These are phyloP conservation scores for Nannochloropsis salina DNA, from an alignment of 108 stramenopile genomes.

Conservation along the genomic window DNA sequence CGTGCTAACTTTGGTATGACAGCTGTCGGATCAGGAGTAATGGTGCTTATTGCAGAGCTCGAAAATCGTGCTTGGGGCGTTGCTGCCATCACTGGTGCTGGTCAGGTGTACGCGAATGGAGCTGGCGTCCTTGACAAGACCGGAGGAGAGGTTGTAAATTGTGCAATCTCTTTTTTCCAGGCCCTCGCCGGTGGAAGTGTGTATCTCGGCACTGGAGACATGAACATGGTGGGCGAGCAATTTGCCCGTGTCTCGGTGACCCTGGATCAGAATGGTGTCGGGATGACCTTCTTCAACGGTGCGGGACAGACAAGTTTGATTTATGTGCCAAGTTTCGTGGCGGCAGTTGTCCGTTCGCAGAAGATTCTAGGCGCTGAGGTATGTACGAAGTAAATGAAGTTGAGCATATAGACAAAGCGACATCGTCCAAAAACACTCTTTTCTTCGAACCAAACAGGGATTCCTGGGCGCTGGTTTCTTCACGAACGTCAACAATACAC, in stretches of 20 bases:
- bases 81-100: neutral
- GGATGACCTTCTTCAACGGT: neutral
- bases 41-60: neutral
- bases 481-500: neutral
- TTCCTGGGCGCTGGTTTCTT: neutral
- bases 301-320: neutral
- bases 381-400: no score
- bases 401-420: no score
- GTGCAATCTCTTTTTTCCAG: neutral
- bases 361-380: slow-evolving; percentile 2
- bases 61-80: neutral
- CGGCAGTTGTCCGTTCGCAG: neutral
- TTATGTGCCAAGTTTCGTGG: neutral
- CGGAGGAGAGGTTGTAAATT: neutral
- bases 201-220: neutral
- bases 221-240: neutral
- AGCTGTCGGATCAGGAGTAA: neutral
- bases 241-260: neutral
- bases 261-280: slow-evolving; percentile 5
- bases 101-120: neutral
- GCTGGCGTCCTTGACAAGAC: neutral
- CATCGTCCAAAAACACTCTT: no score
- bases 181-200: neutral
- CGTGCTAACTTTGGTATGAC: neutral
- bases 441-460: neutral